Conservation (phyloP, 352 stramenopile species). For the Globisporangium parvum region DNA sequence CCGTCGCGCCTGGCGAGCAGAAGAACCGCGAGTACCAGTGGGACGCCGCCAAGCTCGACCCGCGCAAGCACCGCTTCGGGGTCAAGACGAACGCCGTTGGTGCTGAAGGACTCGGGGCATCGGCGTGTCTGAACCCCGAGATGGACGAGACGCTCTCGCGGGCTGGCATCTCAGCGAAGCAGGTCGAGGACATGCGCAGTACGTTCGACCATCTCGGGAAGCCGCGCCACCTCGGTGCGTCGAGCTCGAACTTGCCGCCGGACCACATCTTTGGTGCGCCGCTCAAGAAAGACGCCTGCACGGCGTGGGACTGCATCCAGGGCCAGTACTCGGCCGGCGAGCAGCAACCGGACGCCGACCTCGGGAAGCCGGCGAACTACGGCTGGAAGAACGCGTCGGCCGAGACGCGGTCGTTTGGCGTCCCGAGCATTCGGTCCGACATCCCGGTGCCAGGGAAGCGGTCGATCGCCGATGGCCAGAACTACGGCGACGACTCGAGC, state of each 20-base stretch:
- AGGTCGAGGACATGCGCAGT: conserved; percentile 71
- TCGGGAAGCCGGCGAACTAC: conserved; percentile 76
- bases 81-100: conserved; percentile 32
- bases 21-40: conserved; percentile 83
- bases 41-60: conserved; percentile 58
- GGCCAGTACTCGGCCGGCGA: conserved; percentile 76
- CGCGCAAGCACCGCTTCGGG: conserved; percentile 67
- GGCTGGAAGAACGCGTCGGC: conserved; percentile 80
- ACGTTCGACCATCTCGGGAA: conserved; percentile 72
- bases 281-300: conserved; percentile 40
- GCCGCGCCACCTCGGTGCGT: conserved; percentile 48
- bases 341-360: conserved; percentile 74
- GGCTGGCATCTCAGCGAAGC: conserved; percentile 41
- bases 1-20: conserved; percentile 77
- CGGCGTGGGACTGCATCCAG: conserved; percentile 73
- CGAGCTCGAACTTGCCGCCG: conserved; percentile 21
- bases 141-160: conserved; percentile 49
- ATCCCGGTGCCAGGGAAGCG: conserved; percentile 60
- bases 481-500: conserved; percentile 86
- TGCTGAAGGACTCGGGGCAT: conserved; percentile 44
- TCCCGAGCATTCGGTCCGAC: conserved; percentile 82
- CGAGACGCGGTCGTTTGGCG: conserved; percentile 64
- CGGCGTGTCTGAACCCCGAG: conserved; percentile 57
- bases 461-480: conserved; percentile 87
- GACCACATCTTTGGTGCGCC: conserved; percentile 65